phyloP scores from a whole-genome alignment of 352 stramenopile species.

The Blastocystis sp. region DNA sequence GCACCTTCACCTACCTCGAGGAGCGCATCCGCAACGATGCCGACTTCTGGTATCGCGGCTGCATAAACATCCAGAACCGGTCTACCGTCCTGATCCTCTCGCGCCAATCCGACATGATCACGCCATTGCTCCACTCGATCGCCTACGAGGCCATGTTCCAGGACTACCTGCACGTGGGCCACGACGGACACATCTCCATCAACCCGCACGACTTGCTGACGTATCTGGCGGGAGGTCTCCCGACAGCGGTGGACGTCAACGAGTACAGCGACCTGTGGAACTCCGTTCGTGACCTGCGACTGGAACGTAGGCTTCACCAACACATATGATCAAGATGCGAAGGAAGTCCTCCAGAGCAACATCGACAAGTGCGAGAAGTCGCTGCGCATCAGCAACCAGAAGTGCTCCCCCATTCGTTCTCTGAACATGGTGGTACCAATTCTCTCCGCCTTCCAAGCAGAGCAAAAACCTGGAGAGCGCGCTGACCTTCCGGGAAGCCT shows the following conservation, averaged over 20 bases:
- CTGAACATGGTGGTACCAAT: slow-evolving; percentile 10
- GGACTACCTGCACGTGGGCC: slow-evolving; percentile 34
- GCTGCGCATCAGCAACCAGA: slow-evolving; percentile 39
- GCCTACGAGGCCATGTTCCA: slow-evolving; percentile 51
- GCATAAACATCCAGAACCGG: slow-evolving; percentile 39
- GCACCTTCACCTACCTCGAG: slow-evolving; percentile 12
- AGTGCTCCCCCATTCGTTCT: slow-evolving; percentile 24
- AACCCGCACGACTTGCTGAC: slow-evolving; percentile 11
- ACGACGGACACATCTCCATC: slow-evolving; percentile 7
- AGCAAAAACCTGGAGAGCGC: slow-evolving; percentile 32
- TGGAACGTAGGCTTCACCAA: background rate
- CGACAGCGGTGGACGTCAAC: background rate
- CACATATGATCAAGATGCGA: background rate
- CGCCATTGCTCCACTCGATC: slow-evolving; percentile 23
- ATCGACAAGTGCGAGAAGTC: slow-evolving; percentile 28
- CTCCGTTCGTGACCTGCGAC: background rate
- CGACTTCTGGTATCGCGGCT: slow-evolving; percentile 41
- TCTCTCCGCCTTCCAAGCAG: background rate
- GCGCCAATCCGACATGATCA: slow-evolving; percentile 33
- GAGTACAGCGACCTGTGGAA: slow-evolving; percentile 19
- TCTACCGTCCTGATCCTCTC: slow-evolving; percentile 34
- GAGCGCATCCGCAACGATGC: slow-evolving; percentile 11
- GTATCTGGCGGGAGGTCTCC: slow-evolving; percentile 1
- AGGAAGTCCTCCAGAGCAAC: background rate
- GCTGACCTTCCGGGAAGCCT: slow-evolving; percentile 26